Evolutionary conservation across 352 stramenopile genomes (phyloP).

Genomic region (Globisporangium echinulatum): DNA sequence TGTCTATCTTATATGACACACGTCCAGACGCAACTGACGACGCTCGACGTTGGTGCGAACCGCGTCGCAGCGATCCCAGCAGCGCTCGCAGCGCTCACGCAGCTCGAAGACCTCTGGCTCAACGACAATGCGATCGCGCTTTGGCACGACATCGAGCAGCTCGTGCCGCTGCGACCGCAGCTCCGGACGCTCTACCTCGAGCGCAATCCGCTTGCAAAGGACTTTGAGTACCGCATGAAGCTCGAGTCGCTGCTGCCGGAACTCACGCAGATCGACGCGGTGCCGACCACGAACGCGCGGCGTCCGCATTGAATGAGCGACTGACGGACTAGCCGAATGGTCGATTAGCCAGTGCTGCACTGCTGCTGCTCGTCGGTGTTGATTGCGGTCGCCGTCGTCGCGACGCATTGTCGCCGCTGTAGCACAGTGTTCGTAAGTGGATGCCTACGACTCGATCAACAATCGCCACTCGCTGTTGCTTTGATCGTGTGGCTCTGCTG

Average conservation of each 20-base stretch:
- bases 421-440: too few species aligned
- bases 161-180: slow-evolving; percentile 60
- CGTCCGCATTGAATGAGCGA: slow-evolving; percentile 13
- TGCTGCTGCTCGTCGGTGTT: not conserved
- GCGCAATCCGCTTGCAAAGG: slow-evolving; percentile 90
- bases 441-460: too few species aligned
- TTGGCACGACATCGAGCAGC: slow-evolving; percentile 59
- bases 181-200: slow-evolving; percentile 95
- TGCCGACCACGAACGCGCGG: slow-evolving; percentile 52
- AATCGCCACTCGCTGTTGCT: too few species aligned
- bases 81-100: slow-evolving; percentile 27
- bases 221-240: slow-evolving; percentile 95
- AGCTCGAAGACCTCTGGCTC: slow-evolving; percentile 75
- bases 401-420: slow-evolving; percentile 6
- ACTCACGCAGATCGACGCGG: slow-evolving; percentile 95
- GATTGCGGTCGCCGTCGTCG: slow-evolving; percentile 7
- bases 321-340: not conserved
- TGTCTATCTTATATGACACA: not conserved
- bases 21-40: slow-evolving; percentile 46
- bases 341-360: not conserved
- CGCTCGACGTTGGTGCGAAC: slow-evolving; percentile 80
- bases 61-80: slow-evolving; percentile 59
- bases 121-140: slow-evolving; percentile 61
- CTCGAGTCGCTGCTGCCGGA: slow-evolving; percentile 83
- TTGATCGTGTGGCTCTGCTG: too few species aligned